phyloP scores from a whole-genome alignment of 768 basidiomycete species.

The Hemileccinum rubropunctum region DNA sequence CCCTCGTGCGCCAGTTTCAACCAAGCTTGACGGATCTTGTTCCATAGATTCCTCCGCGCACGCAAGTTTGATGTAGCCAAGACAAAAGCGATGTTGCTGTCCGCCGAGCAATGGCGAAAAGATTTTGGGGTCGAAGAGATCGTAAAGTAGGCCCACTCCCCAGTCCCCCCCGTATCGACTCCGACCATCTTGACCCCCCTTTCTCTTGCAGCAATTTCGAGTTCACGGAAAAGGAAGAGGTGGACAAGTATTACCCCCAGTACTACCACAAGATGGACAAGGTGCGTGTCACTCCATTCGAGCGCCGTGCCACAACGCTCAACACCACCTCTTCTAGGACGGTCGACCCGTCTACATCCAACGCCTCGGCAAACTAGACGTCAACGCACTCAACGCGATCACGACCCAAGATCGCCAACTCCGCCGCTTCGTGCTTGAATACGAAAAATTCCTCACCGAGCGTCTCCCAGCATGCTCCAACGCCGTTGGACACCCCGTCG shows the following conservation, averaged over 20 bases:
- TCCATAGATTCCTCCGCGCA: slow-evolving; percentile 79
- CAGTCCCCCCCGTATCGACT: no score
- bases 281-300: slow-evolving; percentile 37
- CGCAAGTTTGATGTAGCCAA: slow-evolving; percentile 85
- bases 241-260: slow-evolving; percentile 93
- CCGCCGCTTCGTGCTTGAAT: slow-evolving; percentile 85
- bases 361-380: slow-evolving; percentile 85
- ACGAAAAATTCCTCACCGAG: slow-evolving; percentile 81
- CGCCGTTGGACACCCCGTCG: slow-evolving; percentile 80
- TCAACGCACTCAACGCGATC: slow-evolving; percentile 73
- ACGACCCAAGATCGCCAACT: slow-evolving; percentile 89
- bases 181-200: no score
- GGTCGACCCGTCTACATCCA: slow-evolving; percentile 96
- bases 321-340: slow-evolving; percentile 48
- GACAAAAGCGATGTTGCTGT: slow-evolving; percentile 81
- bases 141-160: slow-evolving; percentile 45
- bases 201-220: slow-evolving; percentile 63
- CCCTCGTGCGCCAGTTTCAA: neutral
- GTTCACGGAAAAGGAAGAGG: slow-evolving; percentile 77
- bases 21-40: neutral
- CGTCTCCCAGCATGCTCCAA: slow-evolving; percentile 79
- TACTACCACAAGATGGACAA: slow-evolving; percentile 96
- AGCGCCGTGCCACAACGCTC: neutral
- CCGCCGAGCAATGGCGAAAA: slow-evolving; percentile 86
- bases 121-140: slow-evolving; percentile 81